Base-by-base conservation (phyloP, 2,329 filamentous ascomycete genomes). In the Trichophyton mentagrophytes region DNA sequence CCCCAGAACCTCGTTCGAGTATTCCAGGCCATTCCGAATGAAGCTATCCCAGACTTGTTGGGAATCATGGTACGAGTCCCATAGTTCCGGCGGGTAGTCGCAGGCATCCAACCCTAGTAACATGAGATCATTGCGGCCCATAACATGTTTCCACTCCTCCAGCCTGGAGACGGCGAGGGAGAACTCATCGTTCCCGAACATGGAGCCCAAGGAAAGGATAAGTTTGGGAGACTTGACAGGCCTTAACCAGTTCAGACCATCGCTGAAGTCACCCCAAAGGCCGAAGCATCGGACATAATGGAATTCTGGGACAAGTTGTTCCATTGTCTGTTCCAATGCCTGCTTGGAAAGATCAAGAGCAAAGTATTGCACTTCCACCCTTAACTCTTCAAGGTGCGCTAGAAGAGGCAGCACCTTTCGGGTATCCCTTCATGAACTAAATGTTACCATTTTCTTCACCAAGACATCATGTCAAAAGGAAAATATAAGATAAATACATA, bases 111-210 rank as follows among this genome's bases (percentile, higher is more conserved):
- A 13, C 13, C 58, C 58, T 5, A 60, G 17, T 8, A 60, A 8
- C 44, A 60, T 60, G 15, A 38, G 25, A 30, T 60, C 58, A 5
- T 40, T 11, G n/a, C 25, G 30, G 4, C 58, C 44, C 58, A 60
- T 51, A 7, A 60, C 58, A n/a, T 36, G 20, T 27, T 40, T 55
- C 44, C 58, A 60, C 38, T 60, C 47, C n/a, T 38, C 17, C 8
- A 60, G 46, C 25, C 47, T 38, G 5, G 36, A 44, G n/a, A 53
- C 46, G 3, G 58, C 58, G 15, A 51, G 58, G 13, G 25, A 25
- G n/a, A 60, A 60, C 33, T 55, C 44, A 33, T 60, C 58, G 27
- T 60, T 60, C 20, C 58, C 58, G 11, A 53, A 60, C 44, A 60
- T 60, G n/a, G 58, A 60, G 3, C 58, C 58, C 8, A 60, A 30